These are phyloP conservation scores for Rhynchospora breviuscula DNA, from an alignment of 176 grass and related monocot genomes.

Conservation along the genomic window DNA sequence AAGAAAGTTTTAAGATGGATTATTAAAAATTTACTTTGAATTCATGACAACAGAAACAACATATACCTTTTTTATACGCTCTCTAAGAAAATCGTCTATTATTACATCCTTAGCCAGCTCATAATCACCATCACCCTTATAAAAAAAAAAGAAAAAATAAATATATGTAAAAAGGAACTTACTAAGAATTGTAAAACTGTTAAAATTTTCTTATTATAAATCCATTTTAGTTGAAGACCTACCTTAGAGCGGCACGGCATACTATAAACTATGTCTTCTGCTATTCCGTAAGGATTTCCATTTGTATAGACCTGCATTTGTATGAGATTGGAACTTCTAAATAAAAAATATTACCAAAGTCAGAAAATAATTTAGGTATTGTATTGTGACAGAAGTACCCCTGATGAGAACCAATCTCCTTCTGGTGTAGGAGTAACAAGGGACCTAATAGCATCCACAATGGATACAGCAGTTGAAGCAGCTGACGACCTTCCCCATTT, in stretches of 20 bases:
- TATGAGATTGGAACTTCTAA: background rate
- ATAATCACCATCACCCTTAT: constrained; percentile 79
- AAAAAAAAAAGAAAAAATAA: background rate
- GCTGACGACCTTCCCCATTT: constrained; percentile 99
- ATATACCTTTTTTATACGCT: constrained; percentile 76
- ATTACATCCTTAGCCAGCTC: constrained; percentile 67
- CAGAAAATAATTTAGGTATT: background rate
- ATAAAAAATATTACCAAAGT: constrained; percentile 7
- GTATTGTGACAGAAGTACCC: constrained; percentile 39
- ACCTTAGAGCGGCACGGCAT: constrained; percentile 94
- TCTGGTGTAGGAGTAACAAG: constrained; percentile 79
- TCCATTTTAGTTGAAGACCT: background rate
- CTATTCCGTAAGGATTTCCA: constrained; percentile 89
- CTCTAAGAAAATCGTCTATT: constrained; percentile 84
- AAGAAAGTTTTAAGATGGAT: background rate
- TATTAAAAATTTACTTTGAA: background rate
- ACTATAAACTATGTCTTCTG: constrained; percentile 88
- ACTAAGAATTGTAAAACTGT: background rate
- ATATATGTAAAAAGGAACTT: background rate
- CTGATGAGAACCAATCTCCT: constrained; percentile 95
- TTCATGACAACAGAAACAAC: background rate
- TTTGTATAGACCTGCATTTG: constrained; percentile 69
- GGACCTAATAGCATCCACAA: constrained; percentile 81
- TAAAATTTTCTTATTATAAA: background rate
- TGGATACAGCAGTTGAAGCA: constrained; percentile 90